Conservation (phyloP, 1,284 basidiomycete species). For the Meira miltonrushii region DNA sequence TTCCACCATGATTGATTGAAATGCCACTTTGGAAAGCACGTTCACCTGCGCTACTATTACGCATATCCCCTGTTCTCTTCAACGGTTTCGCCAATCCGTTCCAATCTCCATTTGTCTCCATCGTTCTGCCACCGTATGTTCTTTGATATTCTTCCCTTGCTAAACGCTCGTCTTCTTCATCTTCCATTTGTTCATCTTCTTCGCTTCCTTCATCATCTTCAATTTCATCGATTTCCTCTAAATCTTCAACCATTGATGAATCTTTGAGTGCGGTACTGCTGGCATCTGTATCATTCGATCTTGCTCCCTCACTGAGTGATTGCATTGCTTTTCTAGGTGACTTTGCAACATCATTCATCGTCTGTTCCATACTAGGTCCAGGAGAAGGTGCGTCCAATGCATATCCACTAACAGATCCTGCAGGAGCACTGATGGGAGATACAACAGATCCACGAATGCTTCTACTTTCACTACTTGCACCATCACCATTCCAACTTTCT, state of each 20-base stretch:
- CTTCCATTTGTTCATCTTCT: constrained; percentile 1
- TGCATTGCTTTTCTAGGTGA: not conserved
- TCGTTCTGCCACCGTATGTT: constrained; percentile 8
- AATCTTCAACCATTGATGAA: not conserved
- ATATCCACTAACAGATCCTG: not conserved
- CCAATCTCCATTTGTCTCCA: constrained; percentile 12
- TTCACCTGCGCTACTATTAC: constrained; percentile 5
- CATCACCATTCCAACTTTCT: no score
- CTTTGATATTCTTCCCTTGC: constrained; percentile 8
- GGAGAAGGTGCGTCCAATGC: no score
- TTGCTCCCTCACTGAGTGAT: not conserved
- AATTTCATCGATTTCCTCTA: not conserved
- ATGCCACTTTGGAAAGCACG: not conserved
- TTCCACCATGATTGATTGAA: no score
- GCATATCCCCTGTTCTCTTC: not conserved
- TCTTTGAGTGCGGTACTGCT: not conserved
- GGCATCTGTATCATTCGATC: not conserved
- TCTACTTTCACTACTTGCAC: not conserved
- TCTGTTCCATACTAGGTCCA: not conserved
- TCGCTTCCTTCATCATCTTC: no score
- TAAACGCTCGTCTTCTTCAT: constrained; percentile 11
- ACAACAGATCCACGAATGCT: not conserved
- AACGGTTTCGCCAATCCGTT: constrained; percentile 11
- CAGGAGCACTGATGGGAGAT: not conserved
- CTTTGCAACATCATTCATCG: not conserved